Conservation (phyloP, 768 basidiomycete species). For the Kondoa subrosea region DNA sequence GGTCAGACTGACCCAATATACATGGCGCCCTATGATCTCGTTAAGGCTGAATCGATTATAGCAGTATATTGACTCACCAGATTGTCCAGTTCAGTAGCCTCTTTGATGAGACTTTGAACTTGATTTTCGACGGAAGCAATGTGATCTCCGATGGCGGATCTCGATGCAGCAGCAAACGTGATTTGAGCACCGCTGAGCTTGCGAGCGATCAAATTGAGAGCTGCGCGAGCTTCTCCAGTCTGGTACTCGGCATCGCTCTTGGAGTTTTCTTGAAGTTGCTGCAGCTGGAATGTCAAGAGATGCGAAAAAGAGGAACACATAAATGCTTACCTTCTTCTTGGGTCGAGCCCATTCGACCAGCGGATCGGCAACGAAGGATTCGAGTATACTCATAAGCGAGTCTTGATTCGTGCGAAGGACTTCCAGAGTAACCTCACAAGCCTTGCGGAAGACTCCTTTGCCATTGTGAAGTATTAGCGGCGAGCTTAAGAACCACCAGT, state of each 20-base stretch:
- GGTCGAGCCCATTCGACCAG: conserved; percentile 87
- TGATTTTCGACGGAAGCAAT: conserved; percentile 62
- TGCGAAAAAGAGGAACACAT: background rate
- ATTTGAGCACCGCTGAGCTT: conserved; percentile 44
- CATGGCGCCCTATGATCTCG: conserved; percentile 52
- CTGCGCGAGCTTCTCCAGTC: conserved; percentile 36
- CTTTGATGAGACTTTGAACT: conserved; percentile 78
- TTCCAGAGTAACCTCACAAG: conserved; percentile 77
- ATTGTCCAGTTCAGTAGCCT: conserved; percentile 58
- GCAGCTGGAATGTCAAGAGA: background rate
- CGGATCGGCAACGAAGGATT: conserved; percentile 93
- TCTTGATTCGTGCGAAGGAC: conserved; percentile 79
- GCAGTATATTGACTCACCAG: conserved; percentile 42
- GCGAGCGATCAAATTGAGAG: conserved; percentile 61
- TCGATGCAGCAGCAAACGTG: conserved; percentile 18
- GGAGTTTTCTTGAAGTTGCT: background rate
- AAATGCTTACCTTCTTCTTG: conserved; percentile 41
- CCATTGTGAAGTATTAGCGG: conserved; percentile 37
- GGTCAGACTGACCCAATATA: conserved; percentile 78
- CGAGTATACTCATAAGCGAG: conserved; percentile 81
- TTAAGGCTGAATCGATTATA: background rate
- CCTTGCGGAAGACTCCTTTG: conserved; percentile 58
- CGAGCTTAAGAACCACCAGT: background rate
- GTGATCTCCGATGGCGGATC: conserved; percentile 36
- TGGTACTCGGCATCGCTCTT: conserved; percentile 10